Evolutionary conservation across 2,329 filamentous ascomycete species (phyloP), one percentile per base, ranked within the genome.

Genomic region (Paramyrothecium roridum): DNA sequence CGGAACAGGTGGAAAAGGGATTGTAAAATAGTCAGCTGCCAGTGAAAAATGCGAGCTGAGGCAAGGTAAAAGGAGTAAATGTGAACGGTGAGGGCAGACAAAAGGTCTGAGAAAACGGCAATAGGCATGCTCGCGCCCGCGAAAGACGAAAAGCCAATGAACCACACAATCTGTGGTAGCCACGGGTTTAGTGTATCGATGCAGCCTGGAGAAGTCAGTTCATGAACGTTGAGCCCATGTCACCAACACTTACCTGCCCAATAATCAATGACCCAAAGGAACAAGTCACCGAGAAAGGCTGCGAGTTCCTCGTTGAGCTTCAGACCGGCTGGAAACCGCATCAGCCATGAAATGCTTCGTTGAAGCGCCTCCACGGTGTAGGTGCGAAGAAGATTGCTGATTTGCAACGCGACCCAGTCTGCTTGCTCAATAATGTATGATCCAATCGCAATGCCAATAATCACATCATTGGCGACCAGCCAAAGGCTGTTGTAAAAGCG

Each of bases 1-100:
- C 93, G 90, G 70, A 99, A 99, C 11, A 99, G 86, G 70, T 99
- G 96, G 73, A 99, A 99, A n/a, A 99, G 85, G 12, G 93, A 98
- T 61, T 93, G 88, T 61, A 99, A 88, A 59, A 99, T 98, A 3
- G 90, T 96, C 58, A 99, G 86, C 73, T 99, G 95, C 95, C 95
- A 99, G 74, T 98, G 92, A 73, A 93, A 99, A 66, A 99, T 98
- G 52, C 95, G 88, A 3, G 95, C 95, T 10, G 93, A 96, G 17
- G 96, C 93, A 55, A 98, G 88, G 72, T 99, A 99, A 72, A 99
- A 99, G 1, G 90, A 96, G 77, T 98, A 96, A 54, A 99, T 97
- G 73, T 99, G 95, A 37, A 99, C 78, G 1, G 96, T 99, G 57
- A 98, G 79, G 49, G 96, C 81, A 2, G 93, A 96, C 3, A 98